Percentiles rank a stretch among this genome's conserved stretches.
phyloP scores from a whole-genome alignment of 805 yeast species.

The Myxozyma udenii region DNA sequence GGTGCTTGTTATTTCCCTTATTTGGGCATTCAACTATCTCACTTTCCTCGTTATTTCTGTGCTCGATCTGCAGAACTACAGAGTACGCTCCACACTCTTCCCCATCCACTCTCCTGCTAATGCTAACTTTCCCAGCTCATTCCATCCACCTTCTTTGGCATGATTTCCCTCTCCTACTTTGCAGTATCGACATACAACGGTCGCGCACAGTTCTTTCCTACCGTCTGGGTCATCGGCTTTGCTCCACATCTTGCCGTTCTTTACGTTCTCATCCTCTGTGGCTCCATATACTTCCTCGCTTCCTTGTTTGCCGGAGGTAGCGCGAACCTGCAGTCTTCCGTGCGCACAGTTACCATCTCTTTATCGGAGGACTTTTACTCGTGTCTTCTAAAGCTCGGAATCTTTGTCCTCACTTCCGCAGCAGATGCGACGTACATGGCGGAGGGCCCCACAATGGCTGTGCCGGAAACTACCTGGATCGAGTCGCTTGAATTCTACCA shows the following conservation, averaged over 20 bases:
- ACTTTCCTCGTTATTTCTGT: conserved; percentile 62
- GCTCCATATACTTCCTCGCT: conserved; percentile 55
- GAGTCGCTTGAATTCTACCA: conserved; percentile 37
- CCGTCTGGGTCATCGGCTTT: conserved; percentile 55
- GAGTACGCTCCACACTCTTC: conserved; percentile 34
- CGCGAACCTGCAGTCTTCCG: conserved; percentile 42
- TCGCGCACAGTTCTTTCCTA: conserved; percentile 50
- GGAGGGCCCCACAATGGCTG: conserved; percentile 50
- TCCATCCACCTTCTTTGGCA: conserved; percentile 60
- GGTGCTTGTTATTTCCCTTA: conserved; percentile 50
- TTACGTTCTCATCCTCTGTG: conserved; percentile 51
- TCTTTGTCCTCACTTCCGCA: conserved; percentile 63
- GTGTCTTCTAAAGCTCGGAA: conserved; percentile 56
- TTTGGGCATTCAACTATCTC: conserved; percentile 58
- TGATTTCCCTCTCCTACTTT: conserved; percentile 50
- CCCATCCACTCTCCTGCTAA: neutral
- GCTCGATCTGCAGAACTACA: conserved; percentile 49
- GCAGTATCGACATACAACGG: conserved; percentile 44
- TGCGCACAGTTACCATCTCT: conserved; percentile 37
- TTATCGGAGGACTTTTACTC: conserved; percentile 65
- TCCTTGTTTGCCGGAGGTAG: conserved; percentile 53
- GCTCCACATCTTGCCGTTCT: conserved; percentile 63
- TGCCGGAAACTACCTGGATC: conserved; percentile 57
- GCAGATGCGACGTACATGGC: conserved; percentile 63
- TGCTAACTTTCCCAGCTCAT: conserved; percentile 41